Conservation (phyloP, 495 filamentous ascomycete genomes). For the Penicillium psychrofluorescens region DNA sequence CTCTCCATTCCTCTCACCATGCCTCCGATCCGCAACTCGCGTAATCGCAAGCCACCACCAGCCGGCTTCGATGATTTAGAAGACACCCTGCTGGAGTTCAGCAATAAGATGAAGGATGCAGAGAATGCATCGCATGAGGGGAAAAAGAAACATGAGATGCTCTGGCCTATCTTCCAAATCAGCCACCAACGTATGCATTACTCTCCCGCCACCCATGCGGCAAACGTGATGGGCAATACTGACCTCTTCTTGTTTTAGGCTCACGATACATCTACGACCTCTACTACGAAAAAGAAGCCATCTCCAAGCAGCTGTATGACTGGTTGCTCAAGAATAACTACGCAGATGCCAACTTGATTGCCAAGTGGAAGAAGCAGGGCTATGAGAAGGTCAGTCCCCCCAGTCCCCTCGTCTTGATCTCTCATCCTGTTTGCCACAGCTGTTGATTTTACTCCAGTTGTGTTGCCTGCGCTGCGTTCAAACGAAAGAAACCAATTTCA, state of each 20-base stretch:
- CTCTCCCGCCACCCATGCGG: constrained; percentile 1
- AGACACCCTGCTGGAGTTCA: constrained; percentile 90
- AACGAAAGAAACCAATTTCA: constrained; percentile 98
- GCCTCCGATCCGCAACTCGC: constrained; percentile 74
- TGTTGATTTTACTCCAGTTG: constrained; percentile 42
- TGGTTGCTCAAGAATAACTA: constrained; percentile 97
- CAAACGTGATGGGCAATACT: not conserved
- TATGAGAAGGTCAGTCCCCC: constrained; percentile 76
- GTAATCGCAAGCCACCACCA: constrained; percentile 83
- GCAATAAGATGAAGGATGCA: constrained; percentile 98
- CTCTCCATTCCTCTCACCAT: constrained; percentile 36
- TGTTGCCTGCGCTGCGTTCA: constrained; percentile 96
- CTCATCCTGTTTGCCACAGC: not conserved
- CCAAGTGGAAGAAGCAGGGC: constrained; percentile 99
- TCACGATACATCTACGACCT: constrained; percentile 93
- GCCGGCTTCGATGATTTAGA: constrained; percentile 95
- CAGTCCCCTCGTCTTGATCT: not conserved
- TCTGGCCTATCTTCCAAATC: constrained; percentile 98
- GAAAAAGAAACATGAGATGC: constrained; percentile 76
- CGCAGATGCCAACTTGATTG: constrained; percentile 88
- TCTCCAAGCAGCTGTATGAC: constrained; percentile 84
- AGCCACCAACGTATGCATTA: constrained; percentile 72
- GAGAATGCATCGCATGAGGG: constrained; percentile 73
- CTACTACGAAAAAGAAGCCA: constrained; percentile 96
- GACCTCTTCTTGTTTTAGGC: constrained; percentile 29